Evolutionary conservation across 768 basidiomycete genomes (phyloP).

Genomic region (Mycena alexandri): DNA sequence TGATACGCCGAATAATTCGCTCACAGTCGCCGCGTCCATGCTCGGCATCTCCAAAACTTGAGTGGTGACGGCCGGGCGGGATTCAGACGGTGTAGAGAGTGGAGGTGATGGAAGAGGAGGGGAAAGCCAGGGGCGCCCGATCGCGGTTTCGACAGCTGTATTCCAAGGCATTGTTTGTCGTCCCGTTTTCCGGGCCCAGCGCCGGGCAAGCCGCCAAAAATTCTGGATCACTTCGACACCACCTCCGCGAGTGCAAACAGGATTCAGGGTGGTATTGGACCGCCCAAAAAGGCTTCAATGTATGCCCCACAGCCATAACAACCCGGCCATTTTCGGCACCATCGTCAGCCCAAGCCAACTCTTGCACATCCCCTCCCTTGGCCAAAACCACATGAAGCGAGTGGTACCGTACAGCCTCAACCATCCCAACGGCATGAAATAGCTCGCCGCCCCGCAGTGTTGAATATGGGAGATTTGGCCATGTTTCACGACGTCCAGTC

Average conservation of each 20-base stretch:
- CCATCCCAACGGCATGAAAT: constrained; percentile 67
- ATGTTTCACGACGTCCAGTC: constrained; percentile 80
- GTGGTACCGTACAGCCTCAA: constrained; percentile 82
- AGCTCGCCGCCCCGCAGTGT: constrained; percentile 70
- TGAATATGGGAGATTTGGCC: constrained; percentile 77
- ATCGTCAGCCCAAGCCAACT: constrained; percentile 81
- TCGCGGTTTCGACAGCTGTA: constrained; percentile 44
- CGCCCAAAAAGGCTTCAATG: constrained; percentile 80
- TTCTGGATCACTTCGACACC: constrained; percentile 78
- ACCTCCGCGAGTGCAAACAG: constrained; percentile 75
- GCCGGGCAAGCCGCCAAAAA: constrained; percentile 78
- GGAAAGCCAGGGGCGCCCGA: constrained; percentile 74
- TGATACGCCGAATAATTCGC: constrained; percentile 71
- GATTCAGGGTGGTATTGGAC: constrained; percentile 95
- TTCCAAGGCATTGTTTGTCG: constrained; percentile 60
- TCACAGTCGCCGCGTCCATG: constrained; percentile 61
- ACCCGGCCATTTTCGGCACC: constrained; percentile 74
- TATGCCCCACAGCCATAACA: constrained; percentile 82
- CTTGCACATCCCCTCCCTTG: constrained; percentile 64
- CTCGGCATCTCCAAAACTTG: constrained; percentile 57
- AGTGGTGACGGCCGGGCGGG: constrained; percentile 46
- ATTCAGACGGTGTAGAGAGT: constrained; percentile 39
- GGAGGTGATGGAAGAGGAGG: constrained; percentile 44
- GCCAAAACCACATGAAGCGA: constrained; percentile 75
- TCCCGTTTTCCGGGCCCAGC: constrained; percentile 61